Evolutionary conservation across 768 basidiomycete species (phyloP).

Genomic region (Boletus coccyginus): DNA sequence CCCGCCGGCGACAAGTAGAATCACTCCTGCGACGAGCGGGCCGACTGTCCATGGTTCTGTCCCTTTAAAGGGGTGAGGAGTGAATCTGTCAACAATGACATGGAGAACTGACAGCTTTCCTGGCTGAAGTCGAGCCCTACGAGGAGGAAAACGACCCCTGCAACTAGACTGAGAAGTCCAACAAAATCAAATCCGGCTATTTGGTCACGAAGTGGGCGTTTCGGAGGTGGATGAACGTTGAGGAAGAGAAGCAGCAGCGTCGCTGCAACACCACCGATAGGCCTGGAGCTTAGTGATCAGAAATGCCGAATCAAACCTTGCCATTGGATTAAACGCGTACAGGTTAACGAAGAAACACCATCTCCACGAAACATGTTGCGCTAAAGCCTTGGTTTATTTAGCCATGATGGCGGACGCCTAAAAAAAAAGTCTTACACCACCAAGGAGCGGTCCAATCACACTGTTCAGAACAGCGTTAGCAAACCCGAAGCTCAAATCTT

Average conservation of each 20-base stretch:
- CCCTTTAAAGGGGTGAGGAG: constrained; percentile 39
- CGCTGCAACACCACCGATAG: constrained; percentile 65
- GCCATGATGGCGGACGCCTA: too few relatives aligned
- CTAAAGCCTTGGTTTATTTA: constrained; percentile 46
- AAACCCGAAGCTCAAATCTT: background rate
- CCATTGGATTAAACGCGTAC: constrained; percentile 34
- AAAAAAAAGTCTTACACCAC: constrained; percentile 54
- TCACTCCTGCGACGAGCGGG: constrained; percentile 52
- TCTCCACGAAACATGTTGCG: constrained; percentile 75
- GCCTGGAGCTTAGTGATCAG: constrained; percentile 37
- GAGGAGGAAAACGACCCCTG: constrained; percentile 63
- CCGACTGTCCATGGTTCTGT: constrained; percentile 52
- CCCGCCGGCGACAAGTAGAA: constrained; percentile 45
- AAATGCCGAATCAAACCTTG: background rate
- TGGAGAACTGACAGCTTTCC: constrained; percentile 50
- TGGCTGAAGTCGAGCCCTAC: constrained; percentile 71
- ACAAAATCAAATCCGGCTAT: constrained; percentile 64
- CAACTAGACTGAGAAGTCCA: constrained; percentile 59
- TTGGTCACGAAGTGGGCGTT: constrained; percentile 56
- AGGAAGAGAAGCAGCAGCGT: constrained; percentile 66
- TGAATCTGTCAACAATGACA: background rate
- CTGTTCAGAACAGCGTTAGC: constrained; percentile 28
- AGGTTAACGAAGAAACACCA: constrained; percentile 82
- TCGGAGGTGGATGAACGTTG: constrained; percentile 68
- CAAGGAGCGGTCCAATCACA: constrained; percentile 75